Base-by-base conservation (phyloP, 2,329 filamentous ascomycete species). In the Mycosphaerella sp. region DNA sequence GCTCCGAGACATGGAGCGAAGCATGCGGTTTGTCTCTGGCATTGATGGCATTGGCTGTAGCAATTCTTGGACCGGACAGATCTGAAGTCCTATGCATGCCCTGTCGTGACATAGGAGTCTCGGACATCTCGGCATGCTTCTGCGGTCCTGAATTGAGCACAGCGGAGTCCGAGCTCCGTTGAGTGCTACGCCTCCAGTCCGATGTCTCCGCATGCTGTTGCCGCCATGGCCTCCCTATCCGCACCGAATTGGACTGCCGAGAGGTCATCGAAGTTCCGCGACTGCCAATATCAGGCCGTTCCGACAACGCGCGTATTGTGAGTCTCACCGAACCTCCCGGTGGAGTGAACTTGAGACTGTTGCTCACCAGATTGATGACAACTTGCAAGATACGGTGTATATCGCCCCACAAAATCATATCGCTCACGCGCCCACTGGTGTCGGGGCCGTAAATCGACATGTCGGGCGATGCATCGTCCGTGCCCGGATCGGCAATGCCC, bases 341-440 rank as follows among this genome's bases (percentile, higher is more conserved):
- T 0, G 89, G 87, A 0, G 91, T 95, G 66, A 96, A 95, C 68
- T 96, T 96, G 42, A 95, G 74, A 68, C 86, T 89, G 73, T 96
- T 96, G 70, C 87, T 91, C 45, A 95, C 89, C 32, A 96, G 76
- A 66, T 95, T 95, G 74, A 95, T 95, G 45, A 95, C 81, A n/a
- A 95, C 87, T 68, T 95, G 91, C 26, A 95, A 73, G 39, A 95
- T 93, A 43, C 91, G 80, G 66, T 95, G 89, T 61, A 93, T 87
- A 64, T 96, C 91, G n/a, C 91, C 91, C 83, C 88, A 93, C 1
- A 96, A 75, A 48, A 87, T 84, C 84, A 95, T 91, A 59, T 95
- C 89, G 66, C 87, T 88, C 23, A 95, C 70, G 14, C 85, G 77
- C 8, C 85, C 86, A 3, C 81, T 76, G 1, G 84, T 85, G 55